Conservation (phyloP, 1,284 basidiomycete species). For the Trametes pubescens region DNA sequence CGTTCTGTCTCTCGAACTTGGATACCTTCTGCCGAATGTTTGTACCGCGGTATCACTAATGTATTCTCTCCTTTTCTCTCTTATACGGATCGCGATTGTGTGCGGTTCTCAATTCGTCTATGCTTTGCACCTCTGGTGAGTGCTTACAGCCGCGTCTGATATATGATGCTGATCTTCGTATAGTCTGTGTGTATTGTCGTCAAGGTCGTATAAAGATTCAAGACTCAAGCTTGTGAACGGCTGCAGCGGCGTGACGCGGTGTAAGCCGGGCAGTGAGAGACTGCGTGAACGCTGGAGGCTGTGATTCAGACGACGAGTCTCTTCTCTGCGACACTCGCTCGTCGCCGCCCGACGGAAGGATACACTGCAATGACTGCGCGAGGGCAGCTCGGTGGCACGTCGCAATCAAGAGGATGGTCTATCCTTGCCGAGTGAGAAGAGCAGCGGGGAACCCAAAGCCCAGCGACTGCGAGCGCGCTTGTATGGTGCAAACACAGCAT, state of each 20-base stretch:
- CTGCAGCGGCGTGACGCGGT: no score
- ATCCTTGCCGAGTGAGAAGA: not conserved
- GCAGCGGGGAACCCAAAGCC: not conserved
- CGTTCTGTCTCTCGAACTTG: conserved; percentile 4
- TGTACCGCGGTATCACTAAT: conserved; percentile 18
- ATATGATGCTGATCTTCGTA: not conserved
- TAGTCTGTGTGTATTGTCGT: not conserved
- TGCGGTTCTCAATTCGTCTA: not conserved
- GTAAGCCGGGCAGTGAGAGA: not conserved
- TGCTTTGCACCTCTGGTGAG: no score
- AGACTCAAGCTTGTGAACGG: no score
- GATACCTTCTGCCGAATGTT: conserved; percentile 2
- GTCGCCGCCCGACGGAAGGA: not conserved
- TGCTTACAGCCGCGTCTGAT: no score
- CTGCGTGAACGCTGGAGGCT: not conserved
- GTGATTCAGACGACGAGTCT: not conserved
- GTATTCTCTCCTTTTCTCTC: conserved; percentile 2
- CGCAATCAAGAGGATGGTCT: not conserved
- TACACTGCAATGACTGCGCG: not conserved
- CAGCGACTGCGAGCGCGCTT: not conserved
- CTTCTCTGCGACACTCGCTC: not conserved
- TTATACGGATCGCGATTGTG: not conserved
- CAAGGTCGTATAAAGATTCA: not conserved
- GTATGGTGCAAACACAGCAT: not conserved
- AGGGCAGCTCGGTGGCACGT: no score